Conservation (phyloP, 768 basidiomycete genomes). For the Dentipellis fragilis region DNA sequence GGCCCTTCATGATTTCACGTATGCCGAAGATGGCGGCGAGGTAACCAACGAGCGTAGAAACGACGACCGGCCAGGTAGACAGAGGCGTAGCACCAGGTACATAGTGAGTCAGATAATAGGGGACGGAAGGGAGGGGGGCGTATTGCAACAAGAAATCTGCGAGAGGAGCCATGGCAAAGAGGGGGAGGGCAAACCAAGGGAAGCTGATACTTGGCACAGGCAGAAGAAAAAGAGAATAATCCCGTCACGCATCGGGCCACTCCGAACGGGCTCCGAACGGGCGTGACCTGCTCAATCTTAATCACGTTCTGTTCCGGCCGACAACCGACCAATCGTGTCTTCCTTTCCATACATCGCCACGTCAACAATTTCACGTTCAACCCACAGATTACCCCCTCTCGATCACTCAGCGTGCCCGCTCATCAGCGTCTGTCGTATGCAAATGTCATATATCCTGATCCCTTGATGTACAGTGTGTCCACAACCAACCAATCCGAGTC, state of each 20-base stretch:
- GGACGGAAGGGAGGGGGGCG: conserved; percentile 45
- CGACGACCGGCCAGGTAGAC: conserved; percentile 65
- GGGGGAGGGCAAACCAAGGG: conserved; percentile 6
- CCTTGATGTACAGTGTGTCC: no score
- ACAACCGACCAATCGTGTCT: neutral
- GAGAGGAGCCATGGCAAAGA: conserved; percentile 52
- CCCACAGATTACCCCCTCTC: neutral
- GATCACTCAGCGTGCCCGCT: neutral
- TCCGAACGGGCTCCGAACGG: neutral
- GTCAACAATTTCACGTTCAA: neutral
- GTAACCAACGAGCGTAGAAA: conserved; percentile 64
- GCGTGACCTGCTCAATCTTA: neutral
- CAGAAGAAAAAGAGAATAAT: neutral
- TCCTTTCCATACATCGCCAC: neutral
- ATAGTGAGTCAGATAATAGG: conserved; percentile 50
- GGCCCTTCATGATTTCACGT: conserved; percentile 74
- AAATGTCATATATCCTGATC: no score
- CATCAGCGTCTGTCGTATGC: no score
- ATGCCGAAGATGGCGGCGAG: conserved; percentile 83
- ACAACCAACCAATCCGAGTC: neutral
- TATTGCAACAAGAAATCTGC: conserved; percentile 59
- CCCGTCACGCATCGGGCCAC: neutral
- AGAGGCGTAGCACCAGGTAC: conserved; percentile 70
- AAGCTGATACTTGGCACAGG: conserved; percentile 1
- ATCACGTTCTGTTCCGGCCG: neutral